phyloP scores from a whole-genome alignment of 495 filamentous ascomycete species.

The Rhizodiscina lignyota region DNA sequence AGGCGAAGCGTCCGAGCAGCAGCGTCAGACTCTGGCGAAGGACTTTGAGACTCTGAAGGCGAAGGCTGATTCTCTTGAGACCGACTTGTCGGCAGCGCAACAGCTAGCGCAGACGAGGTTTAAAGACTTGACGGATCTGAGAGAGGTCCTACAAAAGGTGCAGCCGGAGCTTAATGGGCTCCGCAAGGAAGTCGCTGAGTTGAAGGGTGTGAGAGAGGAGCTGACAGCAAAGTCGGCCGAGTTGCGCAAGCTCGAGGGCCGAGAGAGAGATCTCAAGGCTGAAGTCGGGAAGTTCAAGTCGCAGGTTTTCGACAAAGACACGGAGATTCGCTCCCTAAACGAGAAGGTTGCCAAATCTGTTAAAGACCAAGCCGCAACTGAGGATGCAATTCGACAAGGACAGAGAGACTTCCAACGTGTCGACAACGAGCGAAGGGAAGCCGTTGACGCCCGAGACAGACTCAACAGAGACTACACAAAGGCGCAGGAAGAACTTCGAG shows the following conservation, averaged over 20 bases:
- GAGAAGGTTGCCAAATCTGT: slow-evolving; percentile 63
- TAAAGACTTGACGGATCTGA: slow-evolving; percentile 69
- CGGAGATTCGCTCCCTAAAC: slow-evolving; percentile 57
- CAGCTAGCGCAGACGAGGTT: slow-evolving; percentile 72
- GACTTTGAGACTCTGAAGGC: slow-evolving; percentile 64
- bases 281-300: slow-evolving; percentile 56
- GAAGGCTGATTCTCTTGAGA: slow-evolving; percentile 52
- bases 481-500: slow-evolving; percentile 49
- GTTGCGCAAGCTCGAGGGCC: slow-evolving; percentile 55
- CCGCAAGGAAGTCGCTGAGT: slow-evolving; percentile 53
- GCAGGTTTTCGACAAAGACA: slow-evolving; percentile 51
- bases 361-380: slow-evolving; percentile 49
- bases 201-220: slow-evolving; percentile 56
- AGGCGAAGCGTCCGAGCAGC: slow-evolving; percentile 30
- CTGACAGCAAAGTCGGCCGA: slow-evolving; percentile 50
- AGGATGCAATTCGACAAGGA: slow-evolving; percentile 53
- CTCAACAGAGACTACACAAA: slow-evolving; percentile 47
- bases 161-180: slow-evolving; percentile 71
- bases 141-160: slow-evolving; percentile 61
- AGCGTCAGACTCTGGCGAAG: slow-evolving; percentile 39
- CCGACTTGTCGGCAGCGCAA: slow-evolving; percentile 72
- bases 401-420: slow-evolving; percentile 59
- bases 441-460: slow-evolving; percentile 53
- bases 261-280: slow-evolving; percentile 60
- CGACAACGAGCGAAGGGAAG: slow-evolving; percentile 63